Percentiles rank a stretch among this genome's conserved stretches.
Conservation (phyloP, 2,329 filamentous ascomycete genomes). For the Epichloe coenophiala region DNA sequence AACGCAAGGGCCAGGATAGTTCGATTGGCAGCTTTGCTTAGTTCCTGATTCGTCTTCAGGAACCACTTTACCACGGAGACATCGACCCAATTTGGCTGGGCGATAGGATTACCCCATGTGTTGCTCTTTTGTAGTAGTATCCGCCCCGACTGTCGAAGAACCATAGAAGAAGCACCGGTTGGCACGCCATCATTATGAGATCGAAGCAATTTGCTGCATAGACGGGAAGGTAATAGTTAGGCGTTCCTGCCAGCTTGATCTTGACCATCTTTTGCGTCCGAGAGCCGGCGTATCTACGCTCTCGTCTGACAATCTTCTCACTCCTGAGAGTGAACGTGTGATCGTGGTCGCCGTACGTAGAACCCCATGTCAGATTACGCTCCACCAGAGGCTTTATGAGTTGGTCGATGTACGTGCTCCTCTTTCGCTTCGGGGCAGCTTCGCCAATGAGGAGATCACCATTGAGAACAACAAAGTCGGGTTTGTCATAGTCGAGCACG, state of each 20-base stretch:
- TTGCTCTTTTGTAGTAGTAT: slow-evolving; percentile 28
- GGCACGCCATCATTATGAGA: neutral
- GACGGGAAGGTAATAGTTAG: slow-evolving; percentile 35
- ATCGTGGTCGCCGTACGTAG: slow-evolving; percentile 61
- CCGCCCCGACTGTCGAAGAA: slow-evolving; percentile 59
- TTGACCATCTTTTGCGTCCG: slow-evolving; percentile 28
- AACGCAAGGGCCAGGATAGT: slow-evolving; percentile 32
- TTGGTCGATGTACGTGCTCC: slow-evolving; percentile 41
- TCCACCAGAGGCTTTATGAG: slow-evolving; percentile 44
- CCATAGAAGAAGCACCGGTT: slow-evolving; percentile 43
- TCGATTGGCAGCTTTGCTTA: slow-evolving; percentile 18
- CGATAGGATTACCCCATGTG: slow-evolving; percentile 14
- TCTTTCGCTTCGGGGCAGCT: slow-evolving; percentile 38
- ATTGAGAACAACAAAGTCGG: slow-evolving; percentile 53
- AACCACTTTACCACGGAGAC: slow-evolving; percentile 32
- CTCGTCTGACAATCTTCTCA: slow-evolving; percentile 24
- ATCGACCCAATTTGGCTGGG: slow-evolving; percentile 31
- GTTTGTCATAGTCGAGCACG: slow-evolving; percentile 42
- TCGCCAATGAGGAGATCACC: slow-evolving; percentile 61
- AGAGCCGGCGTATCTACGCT: slow-evolving; percentile 23
- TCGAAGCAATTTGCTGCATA: slow-evolving; percentile 22
- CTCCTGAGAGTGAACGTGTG: slow-evolving; percentile 42
- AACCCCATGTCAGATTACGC: slow-evolving; percentile 45
- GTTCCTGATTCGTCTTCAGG: slow-evolving; percentile 15
- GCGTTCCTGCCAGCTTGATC: slow-evolving; percentile 21